A percentile compares a stretch with the other conserved stretches of the same genome.
Conservation (phyloP, 2,329 filamentous ascomycete genomes). For the Penicillium concentricum region DNA sequence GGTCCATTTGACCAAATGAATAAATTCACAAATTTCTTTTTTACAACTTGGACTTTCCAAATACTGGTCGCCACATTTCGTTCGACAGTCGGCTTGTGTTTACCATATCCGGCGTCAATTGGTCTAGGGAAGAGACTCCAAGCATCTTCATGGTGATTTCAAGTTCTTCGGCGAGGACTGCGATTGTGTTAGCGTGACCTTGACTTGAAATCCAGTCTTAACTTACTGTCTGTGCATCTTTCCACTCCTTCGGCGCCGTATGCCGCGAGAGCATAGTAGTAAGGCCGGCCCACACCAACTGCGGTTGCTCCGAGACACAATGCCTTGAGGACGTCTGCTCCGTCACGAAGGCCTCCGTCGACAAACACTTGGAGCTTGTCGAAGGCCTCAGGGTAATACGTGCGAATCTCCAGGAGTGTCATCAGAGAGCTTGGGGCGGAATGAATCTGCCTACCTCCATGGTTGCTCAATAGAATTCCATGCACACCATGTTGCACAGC, state of each 20-base stretch:
- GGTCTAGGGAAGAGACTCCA: slow-evolving; percentile 17
- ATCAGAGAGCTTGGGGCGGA: slow-evolving; percentile 47
- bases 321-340: slow-evolving; percentile 55
- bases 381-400: slow-evolving; percentile 48
- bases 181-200: background rate
- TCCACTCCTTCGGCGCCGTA: slow-evolving; percentile 24
- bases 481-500: slow-evolving; percentile 26
- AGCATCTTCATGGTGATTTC: slow-evolving; percentile 23
- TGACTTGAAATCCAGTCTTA: background rate
- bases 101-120: slow-evolving; percentile 17
- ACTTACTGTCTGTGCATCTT: slow-evolving; percentile 18
- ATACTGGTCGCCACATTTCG: slow-evolving; percentile 21
- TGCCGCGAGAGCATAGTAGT: slow-evolving; percentile 21
- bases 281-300: slow-evolving; percentile 47
- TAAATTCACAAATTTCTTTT: background rate
- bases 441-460: slow-evolving; percentile 55
- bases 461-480: slow-evolving; percentile 55
- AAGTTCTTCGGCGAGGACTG: slow-evolving; percentile 17
- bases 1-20: background rate
- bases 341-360: slow-evolving; percentile 53
- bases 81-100: slow-evolving; percentile 18
- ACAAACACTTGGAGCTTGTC: slow-evolving; percentile 51
- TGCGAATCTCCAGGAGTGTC: slow-evolving; percentile 52
- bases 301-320: slow-evolving; percentile 53
- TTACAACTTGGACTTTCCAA: slow-evolving; percentile 11